Conservation (phyloP, 257 asterid species). For the Fraxinus pennsylvanica region DNA sequence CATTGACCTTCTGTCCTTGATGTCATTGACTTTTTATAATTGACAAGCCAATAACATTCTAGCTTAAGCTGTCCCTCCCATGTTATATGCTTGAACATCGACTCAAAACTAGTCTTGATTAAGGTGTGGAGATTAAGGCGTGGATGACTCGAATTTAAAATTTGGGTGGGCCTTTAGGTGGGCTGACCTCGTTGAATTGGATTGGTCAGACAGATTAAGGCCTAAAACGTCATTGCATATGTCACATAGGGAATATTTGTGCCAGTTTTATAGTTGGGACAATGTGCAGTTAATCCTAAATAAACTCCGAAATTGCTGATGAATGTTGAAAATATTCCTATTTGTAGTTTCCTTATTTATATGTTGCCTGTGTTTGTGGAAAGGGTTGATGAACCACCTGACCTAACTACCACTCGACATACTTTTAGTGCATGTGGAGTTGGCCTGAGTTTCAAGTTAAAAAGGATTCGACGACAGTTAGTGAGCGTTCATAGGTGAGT, state of each 20-base stretch:
- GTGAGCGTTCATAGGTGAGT: neutral
- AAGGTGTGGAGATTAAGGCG: neutral
- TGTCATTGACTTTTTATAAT: no score
- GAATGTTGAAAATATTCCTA: neutral
- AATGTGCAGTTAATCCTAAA: neutral
- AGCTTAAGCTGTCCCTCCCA: constrained; percentile 1
- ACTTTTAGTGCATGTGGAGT: neutral
- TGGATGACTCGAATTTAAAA: neutral
- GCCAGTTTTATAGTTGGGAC: neutral
- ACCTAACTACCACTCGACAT: constrained; percentile 27
- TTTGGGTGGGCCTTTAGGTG: neutral
- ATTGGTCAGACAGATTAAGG: neutral
- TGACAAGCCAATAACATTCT: no score
- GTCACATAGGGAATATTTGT: constrained; percentile 16
- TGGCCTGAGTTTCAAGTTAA: neutral
- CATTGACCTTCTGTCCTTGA: no score
- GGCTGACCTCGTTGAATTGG: neutral
- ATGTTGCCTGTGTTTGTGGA: constrained; percentile 7
- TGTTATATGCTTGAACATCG: neutral
- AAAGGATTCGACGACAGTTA: neutral
- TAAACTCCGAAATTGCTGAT: neutral
- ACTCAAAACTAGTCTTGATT: neutral
- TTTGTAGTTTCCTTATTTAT: neutral
- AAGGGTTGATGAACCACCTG: constrained; percentile 22
- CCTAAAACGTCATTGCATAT: constrained; percentile 22